Evolutionary conservation across 2,329 filamentous ascomycete species (phyloP), one percentile per base, ranked within the genome.

Genomic region (Mycogone perniciosa): DNA sequence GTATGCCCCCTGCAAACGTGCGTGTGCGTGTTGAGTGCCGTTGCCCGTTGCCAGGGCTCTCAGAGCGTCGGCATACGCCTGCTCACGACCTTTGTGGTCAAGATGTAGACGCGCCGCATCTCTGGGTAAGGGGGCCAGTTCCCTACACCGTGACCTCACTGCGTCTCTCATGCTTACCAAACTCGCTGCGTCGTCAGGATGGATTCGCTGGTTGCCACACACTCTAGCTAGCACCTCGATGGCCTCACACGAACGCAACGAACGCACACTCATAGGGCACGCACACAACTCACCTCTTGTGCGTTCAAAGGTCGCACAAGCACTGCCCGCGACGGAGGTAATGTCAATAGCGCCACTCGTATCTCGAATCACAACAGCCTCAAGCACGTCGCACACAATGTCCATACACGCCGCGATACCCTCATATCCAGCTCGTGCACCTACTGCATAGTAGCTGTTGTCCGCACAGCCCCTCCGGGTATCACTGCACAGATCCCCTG

Each of bases 341-440:
- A 50, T 31, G 4, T 50, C 48, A 31, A 50, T 50, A 26, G n/a
- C 31, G 5, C 48, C 48, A 11, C 48, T 42, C 8, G 48, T 46
- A 31, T 50, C 48, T 1, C 43, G 43, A 6, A 50, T 33, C 34
- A 50, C 48, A n/a, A 46, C 41, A 1, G 43, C 43, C 11, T 50
- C 48, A 26, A 50, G 43, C 7, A 41, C 48, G 10, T 50, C 48
- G 26, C 48, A 50, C 13, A 50, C 5, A 40, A 50, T 50, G 26
- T 50, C 48, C 48, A 50, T 45, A 34, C 48, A 50, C 20, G 48
- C 48, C 7, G 48, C 48, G 8, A 50, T 41, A 9, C 48, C 48
- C 43, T 50, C 48, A 39, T 46, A 50, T 46, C 48, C 48, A 10
- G 48, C n/a, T 8, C 30, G 11, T 20, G 35, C 48, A 9, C 41